Evolutionary conservation across 75 land plant species (phyloP).

Genomic region (Cunninghamia lanceolata): DNA sequence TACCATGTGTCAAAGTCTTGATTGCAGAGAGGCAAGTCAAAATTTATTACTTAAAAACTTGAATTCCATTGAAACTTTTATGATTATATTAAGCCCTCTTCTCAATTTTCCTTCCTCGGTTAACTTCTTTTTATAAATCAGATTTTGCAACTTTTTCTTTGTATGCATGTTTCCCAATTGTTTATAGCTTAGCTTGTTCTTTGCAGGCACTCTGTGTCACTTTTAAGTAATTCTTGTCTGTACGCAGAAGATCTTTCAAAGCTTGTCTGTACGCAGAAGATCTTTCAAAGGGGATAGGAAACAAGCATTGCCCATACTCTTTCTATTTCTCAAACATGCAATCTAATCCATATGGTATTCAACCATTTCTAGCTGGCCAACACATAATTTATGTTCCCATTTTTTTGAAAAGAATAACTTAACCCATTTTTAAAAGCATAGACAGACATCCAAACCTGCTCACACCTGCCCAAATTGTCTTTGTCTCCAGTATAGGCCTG

Average conservation of each 20-base stretch:
- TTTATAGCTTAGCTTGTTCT: not conserved
- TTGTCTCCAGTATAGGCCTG: conserved; percentile 80
- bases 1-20: not conserved
- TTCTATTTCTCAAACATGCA: not conserved
- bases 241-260: not conserved
- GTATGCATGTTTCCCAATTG: not conserved
- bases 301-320: not conserved
- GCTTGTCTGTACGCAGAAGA: too few species aligned
- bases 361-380: not conserved
- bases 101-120: not conserved
- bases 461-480: conserved; percentile 78
- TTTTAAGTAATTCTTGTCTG: not conserved
- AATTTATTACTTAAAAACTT: not conserved
- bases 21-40: not conserved
- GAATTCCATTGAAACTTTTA: not conserved
- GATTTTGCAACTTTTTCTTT: not conserved
- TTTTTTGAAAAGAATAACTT: not conserved
- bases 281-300: not conserved
- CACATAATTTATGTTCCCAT: not conserved
- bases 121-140: not conserved
- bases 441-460: conserved; percentile 56
- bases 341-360: not conserved
- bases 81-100: not conserved
- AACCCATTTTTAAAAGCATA: not conserved
- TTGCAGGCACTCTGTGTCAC: not conserved